Conservation (phyloP, 177 flowering plant genomes). For the Vitis hybrid region DNA sequence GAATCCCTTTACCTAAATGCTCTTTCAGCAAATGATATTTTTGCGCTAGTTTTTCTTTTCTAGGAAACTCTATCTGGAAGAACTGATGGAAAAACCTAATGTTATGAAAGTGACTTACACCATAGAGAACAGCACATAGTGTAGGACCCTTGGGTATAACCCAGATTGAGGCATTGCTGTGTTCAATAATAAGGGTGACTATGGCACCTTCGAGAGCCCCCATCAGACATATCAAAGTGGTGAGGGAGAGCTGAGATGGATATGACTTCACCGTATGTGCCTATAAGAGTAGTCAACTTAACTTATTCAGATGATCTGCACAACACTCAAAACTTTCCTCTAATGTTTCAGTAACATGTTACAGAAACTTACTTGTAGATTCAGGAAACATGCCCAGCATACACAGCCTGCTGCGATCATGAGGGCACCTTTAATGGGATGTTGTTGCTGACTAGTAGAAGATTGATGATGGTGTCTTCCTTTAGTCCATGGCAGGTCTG, state of each 20-base stretch:
- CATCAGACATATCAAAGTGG: conserved; percentile 40
- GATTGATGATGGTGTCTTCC: not conserved
- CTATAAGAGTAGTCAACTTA: conserved; percentile 16
- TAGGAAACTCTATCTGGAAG: no score
- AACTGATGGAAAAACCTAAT: no score
- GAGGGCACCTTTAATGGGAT: conserved; percentile 43
- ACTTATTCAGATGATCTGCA: no score
- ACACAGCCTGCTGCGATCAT: conserved; percentile 46
- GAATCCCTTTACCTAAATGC: no score
- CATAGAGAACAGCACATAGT: conserved; percentile 39
- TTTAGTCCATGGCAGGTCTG: conserved; percentile 40
- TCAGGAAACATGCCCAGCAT: conserved; percentile 49
- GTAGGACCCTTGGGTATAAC: conserved; percentile 32
- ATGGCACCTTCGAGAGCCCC: conserved; percentile 40
- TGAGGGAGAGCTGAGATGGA: conserved; percentile 56
- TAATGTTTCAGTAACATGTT: not conserved
- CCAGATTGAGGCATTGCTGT: conserved; percentile 41
- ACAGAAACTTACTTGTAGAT: conserved; percentile 44
- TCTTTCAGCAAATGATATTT: no score
- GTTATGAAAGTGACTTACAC: conserved; percentile 32
- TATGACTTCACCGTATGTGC: conserved; percentile 48
- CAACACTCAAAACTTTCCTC: not conserved
- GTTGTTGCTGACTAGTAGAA: conserved; percentile 8
- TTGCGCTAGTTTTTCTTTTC: no score
- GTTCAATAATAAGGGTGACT: conserved; percentile 35